phyloP scores from a whole-genome alignment of 176 grass and related monocot species.

The Coix lacrymajobi region DNA sequence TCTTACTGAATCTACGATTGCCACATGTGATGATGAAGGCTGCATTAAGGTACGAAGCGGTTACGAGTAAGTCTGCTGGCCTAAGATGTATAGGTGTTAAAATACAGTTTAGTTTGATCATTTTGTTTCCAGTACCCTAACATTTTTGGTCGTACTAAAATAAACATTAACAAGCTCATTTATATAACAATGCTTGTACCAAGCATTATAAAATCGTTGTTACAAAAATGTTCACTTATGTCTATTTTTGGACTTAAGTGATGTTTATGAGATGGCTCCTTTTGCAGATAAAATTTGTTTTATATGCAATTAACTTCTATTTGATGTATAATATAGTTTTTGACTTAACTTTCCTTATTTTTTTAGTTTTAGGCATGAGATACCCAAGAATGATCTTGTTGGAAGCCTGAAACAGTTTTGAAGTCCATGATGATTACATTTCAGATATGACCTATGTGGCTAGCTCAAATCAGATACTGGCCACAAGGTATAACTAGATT shows the following conservation, averaged over 20 bases:
- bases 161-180: not conserved
- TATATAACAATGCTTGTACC: not conserved
- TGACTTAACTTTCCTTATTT: not conserved
- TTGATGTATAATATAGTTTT: not conserved
- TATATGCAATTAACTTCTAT: not conserved
- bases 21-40: slow-evolving; percentile 88
- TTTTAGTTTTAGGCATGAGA: slow-evolving; percentile 74
- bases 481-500: slow-evolving; percentile 54
- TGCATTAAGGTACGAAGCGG: slow-evolving; percentile 78
- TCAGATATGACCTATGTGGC: slow-evolving; percentile 73
- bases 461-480: slow-evolving; percentile 80
- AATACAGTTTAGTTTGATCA: not conserved
- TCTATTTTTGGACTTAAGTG: not conserved
- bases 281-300: not conserved
- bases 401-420: slow-evolving; percentile 86
- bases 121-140: not conserved
- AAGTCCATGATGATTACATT: slow-evolving; percentile 93
- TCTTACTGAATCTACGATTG: slow-evolving; percentile 82
- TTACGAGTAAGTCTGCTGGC: not conserved
- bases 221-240: not conserved
- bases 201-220: not conserved
- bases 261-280: not conserved
- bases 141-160: not conserved
- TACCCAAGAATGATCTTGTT: slow-evolving; percentile 67
- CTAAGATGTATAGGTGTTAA: not conserved